phyloP scores from a whole-genome alignment of 1,284 basidiomycete species.

The Ganoderma meredithae region DNA sequence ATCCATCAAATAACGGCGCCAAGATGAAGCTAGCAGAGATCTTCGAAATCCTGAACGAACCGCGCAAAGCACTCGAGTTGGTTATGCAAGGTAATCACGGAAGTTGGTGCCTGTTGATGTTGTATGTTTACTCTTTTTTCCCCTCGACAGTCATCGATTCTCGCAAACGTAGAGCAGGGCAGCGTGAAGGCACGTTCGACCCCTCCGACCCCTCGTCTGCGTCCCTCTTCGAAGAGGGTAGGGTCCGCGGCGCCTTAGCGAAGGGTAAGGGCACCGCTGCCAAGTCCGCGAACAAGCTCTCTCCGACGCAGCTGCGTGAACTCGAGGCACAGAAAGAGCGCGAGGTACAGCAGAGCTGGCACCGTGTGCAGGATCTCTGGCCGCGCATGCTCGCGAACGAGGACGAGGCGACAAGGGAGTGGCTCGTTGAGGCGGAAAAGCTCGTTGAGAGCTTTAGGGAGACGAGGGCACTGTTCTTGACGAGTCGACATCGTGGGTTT shows the following conservation, averaged over 20 bases:
- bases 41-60: constrained; percentile 84
- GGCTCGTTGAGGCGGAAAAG: constrained; percentile 86
- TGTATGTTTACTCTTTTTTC: not conserved
- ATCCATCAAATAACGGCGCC: constrained; percentile 80
- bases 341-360: constrained; percentile 62
- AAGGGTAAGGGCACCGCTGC: constrained; percentile 43
- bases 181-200: constrained; percentile 35
- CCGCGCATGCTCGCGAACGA: constrained; percentile 46
- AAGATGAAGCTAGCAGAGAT: constrained; percentile 91
- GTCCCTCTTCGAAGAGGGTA: constrained; percentile 67
- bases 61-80: constrained; percentile 83
- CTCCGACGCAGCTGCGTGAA: constrained; percentile 59
- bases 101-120: not conserved
- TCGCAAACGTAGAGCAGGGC: constrained; percentile 57
- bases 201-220: constrained; percentile 37
- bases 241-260: constrained; percentile 27
- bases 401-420: constrained; percentile 62
- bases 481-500: constrained; percentile 61
- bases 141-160: constrained; percentile 66
- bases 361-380: constrained; percentile 56
- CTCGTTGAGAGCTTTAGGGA: constrained; percentile 90
- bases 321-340: constrained; percentile 70
- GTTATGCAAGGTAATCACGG: constrained; percentile 78
- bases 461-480: constrained; percentile 84
- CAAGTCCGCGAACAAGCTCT: constrained; percentile 51